Conservation (phyloP, 2,329 filamentous ascomycete genomes). For the Ophiostoma populinum region DNA sequence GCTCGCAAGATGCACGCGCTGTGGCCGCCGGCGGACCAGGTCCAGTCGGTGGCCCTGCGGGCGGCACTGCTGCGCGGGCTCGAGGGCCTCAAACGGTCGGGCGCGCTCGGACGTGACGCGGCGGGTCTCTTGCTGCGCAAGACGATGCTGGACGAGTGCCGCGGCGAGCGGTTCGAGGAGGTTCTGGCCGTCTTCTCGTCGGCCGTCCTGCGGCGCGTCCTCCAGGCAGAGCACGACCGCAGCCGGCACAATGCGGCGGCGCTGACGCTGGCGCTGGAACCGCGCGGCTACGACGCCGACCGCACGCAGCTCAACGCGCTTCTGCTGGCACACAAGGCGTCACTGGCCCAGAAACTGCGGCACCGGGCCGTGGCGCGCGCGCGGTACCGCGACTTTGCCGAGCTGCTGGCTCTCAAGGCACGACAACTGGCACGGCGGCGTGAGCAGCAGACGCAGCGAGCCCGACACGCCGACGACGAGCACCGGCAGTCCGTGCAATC, state of each 20-base stretch:
- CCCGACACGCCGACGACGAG: neutral
- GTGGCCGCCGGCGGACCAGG: slow-evolving; percentile 77
- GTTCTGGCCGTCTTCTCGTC: slow-evolving; percentile 71
- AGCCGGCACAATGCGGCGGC: slow-evolving; percentile 16
- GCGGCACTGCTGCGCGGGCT: slow-evolving; percentile 66
- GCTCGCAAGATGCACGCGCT: slow-evolving; percentile 67
- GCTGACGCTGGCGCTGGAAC: slow-evolving; percentile 38
- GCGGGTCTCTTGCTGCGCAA: slow-evolving; percentile 79
- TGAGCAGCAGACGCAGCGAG: slow-evolving; percentile 21
- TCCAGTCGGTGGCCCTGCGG: slow-evolving; percentile 81
- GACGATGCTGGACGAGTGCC: slow-evolving; percentile 94
- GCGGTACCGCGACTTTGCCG: slow-evolving; percentile 45
- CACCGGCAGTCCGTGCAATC: no score
- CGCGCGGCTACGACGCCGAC: slow-evolving; percentile 36
- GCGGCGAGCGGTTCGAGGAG: slow-evolving; percentile 78
- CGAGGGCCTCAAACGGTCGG: slow-evolving; percentile 76
- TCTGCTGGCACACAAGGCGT: slow-evolving; percentile 54
- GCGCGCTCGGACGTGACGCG: slow-evolving; percentile 59
- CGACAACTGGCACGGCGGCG: slow-evolving; percentile 35
- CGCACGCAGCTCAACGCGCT: slow-evolving; percentile 44
- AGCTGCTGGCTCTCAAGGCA: slow-evolving; percentile 47
- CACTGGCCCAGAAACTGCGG: slow-evolving; percentile 40
- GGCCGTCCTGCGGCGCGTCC: slow-evolving; percentile 56
- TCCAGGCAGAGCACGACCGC: neutral
- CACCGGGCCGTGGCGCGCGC: slow-evolving; percentile 41